These are phyloP conservation scores for Ashbya aceris DNA, from an alignment of 1,139 yeast genomes.

Conservation along the genomic window DNA sequence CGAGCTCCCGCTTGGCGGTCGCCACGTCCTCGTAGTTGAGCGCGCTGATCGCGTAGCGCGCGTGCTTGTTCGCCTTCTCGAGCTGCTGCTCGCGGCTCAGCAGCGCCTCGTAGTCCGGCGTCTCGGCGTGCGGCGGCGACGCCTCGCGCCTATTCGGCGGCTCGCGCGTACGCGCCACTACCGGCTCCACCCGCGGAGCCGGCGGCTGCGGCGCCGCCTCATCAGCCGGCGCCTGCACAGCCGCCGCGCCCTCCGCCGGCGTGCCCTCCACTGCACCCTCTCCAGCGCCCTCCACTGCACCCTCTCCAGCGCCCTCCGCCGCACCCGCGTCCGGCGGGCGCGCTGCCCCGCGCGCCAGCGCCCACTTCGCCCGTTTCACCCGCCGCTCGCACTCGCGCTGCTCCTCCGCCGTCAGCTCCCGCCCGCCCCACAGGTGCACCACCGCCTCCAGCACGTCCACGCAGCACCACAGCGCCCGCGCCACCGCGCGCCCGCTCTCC, in stretches of 20 bases:
- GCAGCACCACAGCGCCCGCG: slow-evolving; percentile 27
- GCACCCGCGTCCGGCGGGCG: slow-evolving; percentile 8
- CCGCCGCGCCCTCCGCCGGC: not conserved
- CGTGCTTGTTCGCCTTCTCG: slow-evolving; percentile 67
- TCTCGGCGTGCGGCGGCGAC: slow-evolving; percentile 4
- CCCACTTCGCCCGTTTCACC: slow-evolving; percentile 25
- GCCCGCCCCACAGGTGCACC: slow-evolving; percentile 20
- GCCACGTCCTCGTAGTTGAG: slow-evolving; percentile 78
- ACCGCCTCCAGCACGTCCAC: slow-evolving; percentile 23
- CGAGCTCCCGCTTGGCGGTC: slow-evolving; percentile 74
- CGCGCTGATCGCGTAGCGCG: slow-evolving; percentile 89
- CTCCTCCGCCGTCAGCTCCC: slow-evolving; percentile 7
- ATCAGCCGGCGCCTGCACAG: slow-evolving; percentile 1
- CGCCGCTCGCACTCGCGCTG: slow-evolving; percentile 15
- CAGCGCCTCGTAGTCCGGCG: slow-evolving; percentile 13
- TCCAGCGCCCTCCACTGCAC: not conserved
- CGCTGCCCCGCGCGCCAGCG: slow-evolving; percentile 19
- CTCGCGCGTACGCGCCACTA: not conserved
- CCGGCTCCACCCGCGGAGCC: slow-evolving; percentile 4
- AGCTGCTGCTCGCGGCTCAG: slow-evolving; percentile 23
- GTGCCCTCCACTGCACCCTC: not conserved
- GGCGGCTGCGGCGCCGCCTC: not conserved
- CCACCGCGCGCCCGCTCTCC: slow-evolving; percentile 16
- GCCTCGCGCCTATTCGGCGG: not conserved
- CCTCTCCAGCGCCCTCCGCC: not conserved